These are phyloP conservation scores for Lodderomyces theae DNA, from an alignment of 1,139 yeast genomes.

Conservation along the genomic window DNA sequence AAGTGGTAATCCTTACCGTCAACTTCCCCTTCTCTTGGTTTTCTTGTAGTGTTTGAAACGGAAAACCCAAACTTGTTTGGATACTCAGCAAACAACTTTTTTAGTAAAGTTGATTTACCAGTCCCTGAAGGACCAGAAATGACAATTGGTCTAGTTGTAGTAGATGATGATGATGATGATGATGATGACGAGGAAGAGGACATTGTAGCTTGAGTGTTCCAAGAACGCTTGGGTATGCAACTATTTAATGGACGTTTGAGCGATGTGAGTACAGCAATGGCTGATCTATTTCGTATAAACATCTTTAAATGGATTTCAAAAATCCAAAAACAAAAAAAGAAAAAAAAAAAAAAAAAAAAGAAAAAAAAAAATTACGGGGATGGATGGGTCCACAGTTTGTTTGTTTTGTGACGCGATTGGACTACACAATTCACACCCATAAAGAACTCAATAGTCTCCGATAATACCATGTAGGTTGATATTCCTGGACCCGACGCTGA, in stretches of 20 bases:
- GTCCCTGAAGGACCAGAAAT: conserved; percentile 97
- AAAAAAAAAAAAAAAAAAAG: not conserved
- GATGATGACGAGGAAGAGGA: conserved; percentile 12
- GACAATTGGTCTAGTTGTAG: conserved; percentile 77
- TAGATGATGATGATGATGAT: no score
- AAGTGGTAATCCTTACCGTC: conserved; percentile 91
- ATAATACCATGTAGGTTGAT: no score
- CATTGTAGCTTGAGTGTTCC: not conserved
- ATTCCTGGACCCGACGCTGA: no score
- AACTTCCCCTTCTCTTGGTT: conserved; percentile 87
- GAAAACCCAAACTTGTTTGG: conserved; percentile 92
- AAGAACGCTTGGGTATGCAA: not conserved
- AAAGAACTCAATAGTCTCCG: no score
- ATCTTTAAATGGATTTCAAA: no score
- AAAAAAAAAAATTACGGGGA: no score
- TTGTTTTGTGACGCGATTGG: no score
- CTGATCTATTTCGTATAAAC: not conserved
- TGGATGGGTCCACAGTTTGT: no score
- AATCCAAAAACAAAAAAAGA: not conserved
- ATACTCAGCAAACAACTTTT: conserved; percentile 83
- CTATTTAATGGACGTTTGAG: not conserved
- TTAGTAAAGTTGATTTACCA: conserved; percentile 91
- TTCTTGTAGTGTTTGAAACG: conserved; percentile 89
- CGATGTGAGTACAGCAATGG: not conserved
- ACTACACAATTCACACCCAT: no score